A percentile compares a stretch with the other conserved stretches of the same genome.
Conservation (phyloP, 148 eudicot genomes). For the Selenicereus undatus region DNA sequence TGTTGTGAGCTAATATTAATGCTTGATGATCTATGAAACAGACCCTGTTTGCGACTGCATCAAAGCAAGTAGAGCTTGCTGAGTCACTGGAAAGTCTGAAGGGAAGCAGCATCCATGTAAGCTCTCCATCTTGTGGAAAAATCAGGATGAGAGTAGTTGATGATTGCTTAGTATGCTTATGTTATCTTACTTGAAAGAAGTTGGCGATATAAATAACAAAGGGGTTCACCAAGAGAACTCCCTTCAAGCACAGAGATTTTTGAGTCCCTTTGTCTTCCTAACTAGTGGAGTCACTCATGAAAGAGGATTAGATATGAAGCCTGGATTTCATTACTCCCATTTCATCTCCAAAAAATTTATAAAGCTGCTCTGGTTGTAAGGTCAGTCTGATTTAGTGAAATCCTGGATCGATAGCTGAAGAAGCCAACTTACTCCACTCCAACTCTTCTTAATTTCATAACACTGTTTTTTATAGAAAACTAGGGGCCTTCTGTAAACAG, state of each 20-base stretch:
- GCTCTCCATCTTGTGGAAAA: constrained; percentile 24
- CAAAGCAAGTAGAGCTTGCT: constrained; percentile 88
- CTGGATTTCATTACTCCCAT: not conserved
- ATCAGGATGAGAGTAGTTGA: not conserved
- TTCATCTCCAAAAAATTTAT: not conserved
- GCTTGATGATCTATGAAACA: constrained; percentile 13
- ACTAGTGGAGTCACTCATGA: not conserved
- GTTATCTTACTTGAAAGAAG: not conserved
- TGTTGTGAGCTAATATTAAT: not conserved
- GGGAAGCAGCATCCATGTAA: constrained; percentile 61
- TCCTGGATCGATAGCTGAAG: not conserved
- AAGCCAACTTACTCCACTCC: not conserved
- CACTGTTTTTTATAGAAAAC: no score
- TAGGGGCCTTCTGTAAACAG: not conserved
- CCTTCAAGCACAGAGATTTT: no score
- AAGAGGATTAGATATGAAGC: not conserved
- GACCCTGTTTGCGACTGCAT: constrained; percentile 84
- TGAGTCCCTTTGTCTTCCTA: no score
- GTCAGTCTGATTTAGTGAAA: not conserved
- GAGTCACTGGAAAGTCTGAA: constrained; percentile 70
- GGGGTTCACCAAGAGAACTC: not conserved
- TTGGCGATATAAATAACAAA: not conserved
- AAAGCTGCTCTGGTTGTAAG: not conserved
- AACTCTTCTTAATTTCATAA: no score
- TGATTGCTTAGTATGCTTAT: not conserved